Base-by-base conservation (phyloP, 768 basidiomycete species). In the Rhodocollybia butyracea region DNA sequence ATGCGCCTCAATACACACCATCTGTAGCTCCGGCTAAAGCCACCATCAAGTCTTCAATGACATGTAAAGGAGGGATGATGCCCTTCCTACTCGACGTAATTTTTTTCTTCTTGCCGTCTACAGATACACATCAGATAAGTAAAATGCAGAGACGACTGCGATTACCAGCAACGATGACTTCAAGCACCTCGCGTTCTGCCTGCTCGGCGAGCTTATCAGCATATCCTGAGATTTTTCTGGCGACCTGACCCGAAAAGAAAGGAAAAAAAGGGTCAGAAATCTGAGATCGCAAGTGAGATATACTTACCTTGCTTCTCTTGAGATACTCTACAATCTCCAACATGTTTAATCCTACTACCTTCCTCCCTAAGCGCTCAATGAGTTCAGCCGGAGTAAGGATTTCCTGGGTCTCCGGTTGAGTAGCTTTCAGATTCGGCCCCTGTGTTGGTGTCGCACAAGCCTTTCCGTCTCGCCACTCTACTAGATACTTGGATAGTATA, bases 201-300 rank as follows among this genome's bases (percentile, higher is more conserved):
- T 27, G 19, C n/a, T 45, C 24, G 3, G 76, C 76, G 45, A 78
- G 68, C 59, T 79, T 82, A 48, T 92, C 87, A 22, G 84, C 80
- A 67, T 95, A 97, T 1, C 91, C 83, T n/a, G 91, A 84, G 51
- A 94, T 90, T 68, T 94, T 89, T 61, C 85, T 76, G 6, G 87
- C 86, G 54, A 89, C 78, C 82, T 87, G 57, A 13, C 3, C 21
- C 2, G 34, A 29, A 26, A 30, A 55, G n/a, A 46, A 7, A 19
- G 24, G 29, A 46, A 31, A 38, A 10, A 19, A 10, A 12, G 13
- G 17, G 19, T 47, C 7, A 47, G 31, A 47, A 3, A 31, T 46
- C 42, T 7, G 36, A 40, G 22, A 6, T 15, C 3, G 1, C 41
- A 41, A 19, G 2, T 4, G 10, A 15, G 12, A 3, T 17, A n/a